Conservation (phyloP, 2,329 filamentous ascomycete species). For the Claviceps sorghi region DNA sequence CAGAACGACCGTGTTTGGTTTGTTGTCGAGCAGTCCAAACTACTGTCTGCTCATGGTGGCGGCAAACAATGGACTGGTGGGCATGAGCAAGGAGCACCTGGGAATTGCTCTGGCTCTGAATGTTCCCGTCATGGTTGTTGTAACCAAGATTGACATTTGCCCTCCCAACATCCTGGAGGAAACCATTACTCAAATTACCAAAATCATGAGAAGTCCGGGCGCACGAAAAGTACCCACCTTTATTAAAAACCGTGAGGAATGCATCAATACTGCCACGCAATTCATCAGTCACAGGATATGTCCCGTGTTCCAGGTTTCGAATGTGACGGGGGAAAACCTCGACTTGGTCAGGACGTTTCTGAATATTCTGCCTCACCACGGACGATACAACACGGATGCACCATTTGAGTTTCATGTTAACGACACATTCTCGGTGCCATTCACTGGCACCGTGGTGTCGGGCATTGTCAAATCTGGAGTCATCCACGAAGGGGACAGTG, state of each 20-base stretch:
- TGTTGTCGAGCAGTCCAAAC: slow-evolving; percentile 87
- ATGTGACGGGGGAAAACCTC: slow-evolving; percentile 84
- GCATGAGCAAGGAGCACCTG: slow-evolving; percentile 96
- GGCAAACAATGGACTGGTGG: slow-evolving; percentile 90
- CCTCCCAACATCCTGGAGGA: slow-evolving; percentile 89
- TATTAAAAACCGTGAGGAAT: slow-evolving; percentile 81
- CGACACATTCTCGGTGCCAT: slow-evolving; percentile 94
- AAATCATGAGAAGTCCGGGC: slow-evolving; percentile 86
- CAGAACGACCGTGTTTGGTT: slow-evolving; percentile 87
- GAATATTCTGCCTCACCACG: slow-evolving; percentile 89
- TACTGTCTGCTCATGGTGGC: slow-evolving; percentile 98
- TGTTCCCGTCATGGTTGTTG: slow-evolving; percentile 92
- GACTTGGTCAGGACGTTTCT: slow-evolving; percentile 85
- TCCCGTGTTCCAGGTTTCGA: slow-evolving; percentile 94
- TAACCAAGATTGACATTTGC: slow-evolving; percentile 98
- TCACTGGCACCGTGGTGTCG: slow-evolving; percentile 89
- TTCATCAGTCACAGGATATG: slow-evolving; percentile 93
- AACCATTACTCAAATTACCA: slow-evolving; percentile 79
- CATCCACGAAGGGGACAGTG: slow-evolving; percentile 76
- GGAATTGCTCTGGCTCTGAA: slow-evolving; percentile 90
- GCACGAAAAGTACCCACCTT: slow-evolving; percentile 93
- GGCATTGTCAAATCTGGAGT: slow-evolving; percentile 83
- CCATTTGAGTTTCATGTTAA: slow-evolving; percentile 94
- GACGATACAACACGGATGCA: slow-evolving; percentile 75
- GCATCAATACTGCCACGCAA: slow-evolving; percentile 87